phyloP scores from a whole-genome alignment of 2,329 filamentous ascomycete genomes.

The Claviceps humidiphila region DNA sequence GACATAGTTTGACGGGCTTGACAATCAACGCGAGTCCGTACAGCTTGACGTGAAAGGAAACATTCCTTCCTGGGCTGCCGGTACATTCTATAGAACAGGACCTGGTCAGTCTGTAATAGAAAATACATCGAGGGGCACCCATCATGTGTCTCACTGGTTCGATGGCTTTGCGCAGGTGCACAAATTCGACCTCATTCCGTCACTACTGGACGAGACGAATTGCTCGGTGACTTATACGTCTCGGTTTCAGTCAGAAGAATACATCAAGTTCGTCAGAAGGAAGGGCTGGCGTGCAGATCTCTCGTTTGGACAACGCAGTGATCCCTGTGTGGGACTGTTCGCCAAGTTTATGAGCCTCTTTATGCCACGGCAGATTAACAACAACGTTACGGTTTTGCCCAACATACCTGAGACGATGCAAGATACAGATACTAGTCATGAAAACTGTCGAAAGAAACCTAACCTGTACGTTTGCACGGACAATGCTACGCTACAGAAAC shows the following conservation, averaged over 20 bases:
- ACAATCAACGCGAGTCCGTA: slow-evolving; percentile 52
- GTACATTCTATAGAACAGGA: slow-evolving; percentile 61
- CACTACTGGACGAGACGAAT: slow-evolving; percentile 16
- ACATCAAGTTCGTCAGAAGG: slow-evolving; percentile 46
- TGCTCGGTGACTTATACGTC: slow-evolving; percentile 54
- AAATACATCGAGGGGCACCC: slow-evolving; percentile 43
- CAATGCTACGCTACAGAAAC: slow-evolving; percentile 45
- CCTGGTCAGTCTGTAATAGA: slow-evolving; percentile 52
- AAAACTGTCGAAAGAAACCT: slow-evolving; percentile 22
- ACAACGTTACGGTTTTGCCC: slow-evolving; percentile 51
- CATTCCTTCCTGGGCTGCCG: slow-evolving; percentile 60
- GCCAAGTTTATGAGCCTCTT: slow-evolving; percentile 56
- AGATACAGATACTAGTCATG: not conserved
- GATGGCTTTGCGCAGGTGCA: slow-evolving; percentile 63
- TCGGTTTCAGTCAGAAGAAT: slow-evolving; percentile 49
- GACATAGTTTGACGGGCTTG: slow-evolving; percentile 50
- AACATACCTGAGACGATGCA: slow-evolving; percentile 46
- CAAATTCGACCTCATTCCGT: slow-evolving; percentile 52
- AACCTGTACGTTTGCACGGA: slow-evolving; percentile 17
- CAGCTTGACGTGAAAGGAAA: slow-evolving; percentile 48
- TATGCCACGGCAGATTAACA: slow-evolving; percentile 28
- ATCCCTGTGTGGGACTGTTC: slow-evolving; percentile 64
- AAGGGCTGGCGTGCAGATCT: slow-evolving; percentile 43
- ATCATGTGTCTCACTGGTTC: slow-evolving; percentile 63
- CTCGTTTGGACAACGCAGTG: slow-evolving; percentile 57